A percentile compares a stretch with the other conserved stretches of the same genome.
Conservation (phyloP, 2,329 filamentous ascomycete species). For the Gyromitra esculenta region DNA sequence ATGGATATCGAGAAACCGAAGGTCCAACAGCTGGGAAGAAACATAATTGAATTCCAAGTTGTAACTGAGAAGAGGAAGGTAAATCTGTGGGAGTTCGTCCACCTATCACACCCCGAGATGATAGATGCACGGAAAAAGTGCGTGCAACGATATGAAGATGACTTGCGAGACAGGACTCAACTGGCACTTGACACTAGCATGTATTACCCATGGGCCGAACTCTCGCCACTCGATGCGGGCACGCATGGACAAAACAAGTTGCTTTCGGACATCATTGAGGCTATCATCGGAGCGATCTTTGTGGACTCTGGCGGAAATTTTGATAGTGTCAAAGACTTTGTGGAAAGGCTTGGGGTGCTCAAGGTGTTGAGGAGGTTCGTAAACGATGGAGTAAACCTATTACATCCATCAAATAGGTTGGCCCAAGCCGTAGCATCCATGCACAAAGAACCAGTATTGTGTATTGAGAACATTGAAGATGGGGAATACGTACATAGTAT, state of each 20-base stretch:
- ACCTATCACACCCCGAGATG: conserved; percentile 67
- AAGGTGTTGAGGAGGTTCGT: conserved; percentile 71
- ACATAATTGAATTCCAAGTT: conserved; percentile 59
- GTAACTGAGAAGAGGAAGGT: conserved; percentile 4
- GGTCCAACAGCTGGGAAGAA: conserved; percentile 60
- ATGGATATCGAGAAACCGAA: conserved; percentile 59
- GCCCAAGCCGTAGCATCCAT: conserved; percentile 66
- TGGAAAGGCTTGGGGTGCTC: conserved; percentile 73
- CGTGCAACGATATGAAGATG: conserved; percentile 62
- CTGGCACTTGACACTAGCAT: conserved; percentile 13
- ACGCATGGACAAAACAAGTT: conserved; percentile 67
- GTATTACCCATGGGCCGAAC: conserved; percentile 78
- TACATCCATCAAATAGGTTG: conserved; percentile 65
- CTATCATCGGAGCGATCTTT: conserved; percentile 81
- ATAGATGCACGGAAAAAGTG: conserved; percentile 63
- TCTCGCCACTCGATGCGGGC: conserved; percentile 71
- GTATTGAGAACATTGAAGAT: not conserved
- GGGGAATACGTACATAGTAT: conserved; percentile 5
- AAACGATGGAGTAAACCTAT: conserved; percentile 66
- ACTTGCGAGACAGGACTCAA: conserved; percentile 59
- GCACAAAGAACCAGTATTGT: conserved; percentile 11
- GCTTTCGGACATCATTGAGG: conserved; percentile 84
- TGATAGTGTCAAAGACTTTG: conserved; percentile 68
- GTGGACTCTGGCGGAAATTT: conserved; percentile 76
- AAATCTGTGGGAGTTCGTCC: conserved; percentile 74